Base-by-base conservation (phyloP, 78 protist genomes). In the Dictyostelium intermedium region DNA sequence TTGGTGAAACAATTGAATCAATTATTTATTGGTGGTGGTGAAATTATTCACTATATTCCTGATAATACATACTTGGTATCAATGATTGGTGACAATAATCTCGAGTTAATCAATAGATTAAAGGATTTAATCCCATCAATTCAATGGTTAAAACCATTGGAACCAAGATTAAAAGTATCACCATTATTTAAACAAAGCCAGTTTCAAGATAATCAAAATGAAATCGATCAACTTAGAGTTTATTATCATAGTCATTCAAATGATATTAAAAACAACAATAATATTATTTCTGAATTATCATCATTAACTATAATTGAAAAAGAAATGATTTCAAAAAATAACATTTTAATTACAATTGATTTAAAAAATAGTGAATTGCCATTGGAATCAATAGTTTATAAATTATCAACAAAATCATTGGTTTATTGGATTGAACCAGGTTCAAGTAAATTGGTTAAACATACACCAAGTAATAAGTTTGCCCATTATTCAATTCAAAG, bases 401-500 rank as follows among this genome's bases (percentile, higher is more conserved):
- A 53, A 53, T 16, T 66, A 25, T 60, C 89, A 30, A 32, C 43
- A 13, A 20, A 41, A 41, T 41, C 81, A 32, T 47, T 60, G 6
- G 79, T 83, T 10, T 83, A 41, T 83, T 83, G 89, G 89, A 66
- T 83, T 20, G 89, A 83, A 66, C 77, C 81, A n/a, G 10, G 43
- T 23, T 39, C 82, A 20, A 74, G 25, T 30, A 27, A 66, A 25
- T 10, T 23, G 37, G 25, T 18, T 9, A 35, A 60, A 25, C 25
- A 30, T 20, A 32, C 23, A 9, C 30, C 79, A 66, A 83, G 86
- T 82, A 82, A 83, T 66, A 41, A 25, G 14, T 39, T 66, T 35
- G 56, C 89, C 6, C 47, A 66, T 27, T 66, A 23, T 16, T 60
- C 89, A n/a, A 66, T 66, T 83, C 89, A 83, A 66, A 83, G 47